These are phyloP conservation scores for Sugiyamaella marilandica DNA, from an alignment of 805 yeast genomes.

Conservation along the genomic window DNA sequence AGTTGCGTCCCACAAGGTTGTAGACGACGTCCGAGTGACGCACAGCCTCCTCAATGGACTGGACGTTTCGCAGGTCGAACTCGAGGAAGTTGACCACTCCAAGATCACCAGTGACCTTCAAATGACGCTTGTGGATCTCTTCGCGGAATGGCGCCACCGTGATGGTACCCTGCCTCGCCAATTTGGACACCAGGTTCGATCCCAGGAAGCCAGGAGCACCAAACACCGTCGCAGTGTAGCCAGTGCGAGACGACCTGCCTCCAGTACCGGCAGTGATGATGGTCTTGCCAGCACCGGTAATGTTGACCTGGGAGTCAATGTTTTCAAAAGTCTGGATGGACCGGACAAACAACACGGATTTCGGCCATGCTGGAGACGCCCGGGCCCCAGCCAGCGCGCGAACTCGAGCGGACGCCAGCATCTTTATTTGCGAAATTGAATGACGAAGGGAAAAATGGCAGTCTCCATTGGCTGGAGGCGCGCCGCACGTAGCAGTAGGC, in stretches of 20 bases:
- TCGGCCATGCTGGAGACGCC: no score
- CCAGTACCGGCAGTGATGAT: constrained; percentile 68
- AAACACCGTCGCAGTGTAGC: constrained; percentile 83
- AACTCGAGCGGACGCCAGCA: constrained; percentile 1
- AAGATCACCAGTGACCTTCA: constrained; percentile 79
- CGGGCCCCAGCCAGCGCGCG: not conserved
- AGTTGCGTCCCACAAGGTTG: constrained; percentile 74
- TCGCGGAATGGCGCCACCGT: constrained; percentile 79
- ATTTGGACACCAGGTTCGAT: constrained; percentile 59
- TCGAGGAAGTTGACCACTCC: constrained; percentile 84
- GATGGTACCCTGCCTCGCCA: constrained; percentile 78
- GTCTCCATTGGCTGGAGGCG: not conserved
- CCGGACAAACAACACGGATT: not conserved
- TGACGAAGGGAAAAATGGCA: not conserved
- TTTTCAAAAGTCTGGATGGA: constrained; percentile 34
- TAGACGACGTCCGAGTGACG: constrained; percentile 77
- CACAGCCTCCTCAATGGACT: constrained; percentile 71
- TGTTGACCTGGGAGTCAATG: constrained; percentile 49
- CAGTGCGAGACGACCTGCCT: constrained; percentile 77
- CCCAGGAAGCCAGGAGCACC: constrained; percentile 82
- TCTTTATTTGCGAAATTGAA: not conserved
- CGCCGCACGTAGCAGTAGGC: no score
- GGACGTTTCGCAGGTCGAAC: constrained; percentile 71
- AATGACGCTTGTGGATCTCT: constrained; percentile 68
- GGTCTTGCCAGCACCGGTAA: constrained; percentile 73